A percentile compares a stretch with the other conserved stretches of the same genome.
These are phyloP conservation scores for Hygrocybe coccinea DNA, from an alignment of 768 basidiomycete genomes.

Conservation along the genomic window DNA sequence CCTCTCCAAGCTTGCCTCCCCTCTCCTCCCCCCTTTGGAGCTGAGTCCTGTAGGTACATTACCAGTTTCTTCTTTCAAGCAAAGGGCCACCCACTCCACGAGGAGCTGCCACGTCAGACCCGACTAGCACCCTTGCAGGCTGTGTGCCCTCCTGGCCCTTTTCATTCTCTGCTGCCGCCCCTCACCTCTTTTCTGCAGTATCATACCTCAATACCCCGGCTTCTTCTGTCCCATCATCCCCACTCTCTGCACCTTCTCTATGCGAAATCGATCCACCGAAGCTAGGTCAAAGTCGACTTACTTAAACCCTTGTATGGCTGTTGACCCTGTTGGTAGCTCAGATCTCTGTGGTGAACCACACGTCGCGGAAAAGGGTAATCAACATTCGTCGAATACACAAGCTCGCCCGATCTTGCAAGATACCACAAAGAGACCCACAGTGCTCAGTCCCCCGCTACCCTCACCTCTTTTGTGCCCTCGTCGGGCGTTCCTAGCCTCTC, in stretches of 20 bases:
- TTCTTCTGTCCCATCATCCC: constrained; percentile 47
- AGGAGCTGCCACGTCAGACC: too few species aligned
- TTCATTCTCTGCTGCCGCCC: constrained; percentile 39
- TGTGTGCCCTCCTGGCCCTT: too few species aligned
- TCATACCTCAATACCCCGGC: constrained; percentile 57
- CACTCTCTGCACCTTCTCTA: constrained; percentile 32
- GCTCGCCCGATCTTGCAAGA: neutral
- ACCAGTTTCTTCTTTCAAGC: too few species aligned
- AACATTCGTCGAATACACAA: neutral
- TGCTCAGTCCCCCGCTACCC: constrained; percentile 8
- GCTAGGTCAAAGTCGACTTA: constrained; percentile 33
- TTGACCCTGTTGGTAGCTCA: neutral
- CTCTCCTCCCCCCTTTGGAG: too few species aligned
- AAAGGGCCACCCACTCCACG: too few species aligned
- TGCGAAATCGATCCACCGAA: constrained; percentile 31
- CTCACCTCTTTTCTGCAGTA: too few species aligned
- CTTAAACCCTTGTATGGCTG: neutral
- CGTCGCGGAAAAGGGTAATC: too few species aligned
- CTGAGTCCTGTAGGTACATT: too few species aligned
- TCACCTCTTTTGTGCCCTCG: constrained; percentile 85
- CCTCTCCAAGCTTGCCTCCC: too few species aligned
- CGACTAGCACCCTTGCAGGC: too few species aligned
- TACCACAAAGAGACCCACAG: constrained; percentile 13
- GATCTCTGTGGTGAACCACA: too few species aligned
- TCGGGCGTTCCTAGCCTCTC: constrained; percentile 79